Conservation (phyloP, 768 basidiomycete species). For the Gloeophyllum trabeum region DNA sequence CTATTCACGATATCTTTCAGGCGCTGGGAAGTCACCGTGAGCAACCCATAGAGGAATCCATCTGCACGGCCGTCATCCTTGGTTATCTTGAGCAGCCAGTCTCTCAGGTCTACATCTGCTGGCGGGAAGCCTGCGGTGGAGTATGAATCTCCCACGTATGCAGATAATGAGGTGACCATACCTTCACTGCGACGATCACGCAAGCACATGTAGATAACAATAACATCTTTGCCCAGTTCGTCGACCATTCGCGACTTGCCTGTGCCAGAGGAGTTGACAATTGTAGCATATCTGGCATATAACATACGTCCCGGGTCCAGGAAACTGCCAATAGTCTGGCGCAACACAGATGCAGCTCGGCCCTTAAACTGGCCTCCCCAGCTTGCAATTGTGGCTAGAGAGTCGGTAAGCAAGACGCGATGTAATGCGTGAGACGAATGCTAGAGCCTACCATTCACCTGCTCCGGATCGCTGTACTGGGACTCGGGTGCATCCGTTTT, state of each 20-base stretch:
- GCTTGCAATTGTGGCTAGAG: no score
- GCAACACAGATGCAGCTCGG: no score
- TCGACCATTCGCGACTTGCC: conserved; percentile 4
- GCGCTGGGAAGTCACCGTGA: background rate
- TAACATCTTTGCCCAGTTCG: background rate
- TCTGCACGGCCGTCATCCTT: background rate
- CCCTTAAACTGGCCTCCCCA: no score
- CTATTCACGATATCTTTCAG: background rate
- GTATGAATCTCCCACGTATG: background rate
- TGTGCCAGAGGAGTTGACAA: conserved; percentile 3
- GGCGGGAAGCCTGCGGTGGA: background rate
- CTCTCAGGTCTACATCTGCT: background rate
- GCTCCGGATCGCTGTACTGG: no score
- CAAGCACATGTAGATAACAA: background rate
- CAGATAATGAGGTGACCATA: background rate
- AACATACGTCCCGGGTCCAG: no score
- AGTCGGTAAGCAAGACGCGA: no score
- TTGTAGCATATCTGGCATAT: conserved; percentile 1
- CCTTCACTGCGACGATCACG: conserved; percentile 10
- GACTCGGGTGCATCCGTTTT: no score
- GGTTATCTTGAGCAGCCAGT: background rate
- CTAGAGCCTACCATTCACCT: no score
- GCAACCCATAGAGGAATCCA: background rate
- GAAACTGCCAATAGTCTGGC: no score
- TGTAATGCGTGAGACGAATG: no score